Base-by-base conservation (phyloP, 805 yeast genomes). In the Myxozyma neglecta region DNA sequence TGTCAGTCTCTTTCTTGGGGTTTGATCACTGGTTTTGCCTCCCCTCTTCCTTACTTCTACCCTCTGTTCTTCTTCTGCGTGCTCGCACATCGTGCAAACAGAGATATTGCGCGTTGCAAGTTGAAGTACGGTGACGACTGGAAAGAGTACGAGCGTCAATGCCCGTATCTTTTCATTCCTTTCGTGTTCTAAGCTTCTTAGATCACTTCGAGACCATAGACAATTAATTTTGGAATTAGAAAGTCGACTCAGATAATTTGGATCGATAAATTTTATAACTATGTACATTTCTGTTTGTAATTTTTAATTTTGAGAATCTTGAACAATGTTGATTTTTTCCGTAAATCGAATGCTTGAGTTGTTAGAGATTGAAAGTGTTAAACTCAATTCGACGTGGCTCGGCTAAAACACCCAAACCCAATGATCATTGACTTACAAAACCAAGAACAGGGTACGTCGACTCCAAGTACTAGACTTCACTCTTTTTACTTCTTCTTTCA, bases 11-110 rank as follows among this genome's bases (percentile, higher is more conserved):
- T 89, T 69, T 82, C 94, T 50, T 94, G 99, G 99, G 96, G 93
- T 5, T 80, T 94, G 64, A 82, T 86, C 64, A 90, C 97, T 75
- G 99, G 99, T 0, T 85, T 87, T 75, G 80, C 80, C 37, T 89
- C 97, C 2, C 89, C 92, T 53, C 85, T 93, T 80, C 97, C 97
- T 48, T 94, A 96, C 93, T 94, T 94, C 77, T 93, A 88, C 85
- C 97, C 99, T 3, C 78, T 80, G 24, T 94, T 94, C 79, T 94
- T 90, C 85, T 83, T 91, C 65, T 77, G 87, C 69, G 97, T 91
- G 65, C 83, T 94, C 73, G 75, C 86, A 50, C 99, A 94, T 77
- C 87, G 99, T 77, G 90, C 96, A 47, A 74, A 80, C 67, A 87
- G 99, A 79, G 99, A 94, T 77, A 83, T 86, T 68, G 82, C 85